Evolutionary conservation across 2,329 filamentous ascomycete species (phyloP).

Genomic region (Cladophialophora immunda): DNA sequence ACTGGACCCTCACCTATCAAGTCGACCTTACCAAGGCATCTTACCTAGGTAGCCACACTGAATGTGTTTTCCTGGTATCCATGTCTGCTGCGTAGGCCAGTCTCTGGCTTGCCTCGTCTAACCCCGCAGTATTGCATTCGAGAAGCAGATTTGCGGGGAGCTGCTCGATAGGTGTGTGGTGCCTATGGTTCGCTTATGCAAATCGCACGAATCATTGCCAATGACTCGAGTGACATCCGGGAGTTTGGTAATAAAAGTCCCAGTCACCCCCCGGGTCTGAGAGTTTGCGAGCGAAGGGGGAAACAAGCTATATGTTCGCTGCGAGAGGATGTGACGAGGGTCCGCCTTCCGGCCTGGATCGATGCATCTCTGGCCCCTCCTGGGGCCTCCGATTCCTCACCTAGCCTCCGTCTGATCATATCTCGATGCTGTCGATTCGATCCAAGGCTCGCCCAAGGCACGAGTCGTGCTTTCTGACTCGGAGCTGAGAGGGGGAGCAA

Average conservation of each 20-base stretch:
- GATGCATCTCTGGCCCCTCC: neutral
- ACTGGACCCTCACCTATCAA: neutral
- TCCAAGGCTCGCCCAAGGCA: neutral
- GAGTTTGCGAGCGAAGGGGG: neutral
- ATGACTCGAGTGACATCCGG: constrained; percentile 11
- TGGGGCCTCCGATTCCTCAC: neutral
- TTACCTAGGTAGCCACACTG: neutral
- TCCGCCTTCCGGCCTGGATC: neutral
- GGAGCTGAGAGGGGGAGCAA: neutral
- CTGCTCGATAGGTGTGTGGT: neutral
- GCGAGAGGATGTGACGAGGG: neutral
- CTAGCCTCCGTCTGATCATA: neutral
- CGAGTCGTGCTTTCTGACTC: constrained; percentile 4
- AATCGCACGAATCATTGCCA: constrained; percentile 12
- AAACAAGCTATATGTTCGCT: neutral
- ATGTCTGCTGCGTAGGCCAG: neutral
- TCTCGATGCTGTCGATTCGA: constrained; percentile 4
- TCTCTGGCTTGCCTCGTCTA: neutral
- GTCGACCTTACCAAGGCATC: neutral
- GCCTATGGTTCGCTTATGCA: constrained; percentile 1
- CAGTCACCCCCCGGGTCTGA: neutral
- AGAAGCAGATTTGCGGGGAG: neutral
- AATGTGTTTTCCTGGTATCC: neutral
- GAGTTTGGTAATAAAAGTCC: constrained; percentile 8
- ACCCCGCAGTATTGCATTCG: constrained; percentile 13